Evolutionary conservation across 2,329 filamentous ascomycete genomes (phyloP), one percentile per base, ranked within the genome.

Genomic region (Sarocladium brachiariae): DNA sequence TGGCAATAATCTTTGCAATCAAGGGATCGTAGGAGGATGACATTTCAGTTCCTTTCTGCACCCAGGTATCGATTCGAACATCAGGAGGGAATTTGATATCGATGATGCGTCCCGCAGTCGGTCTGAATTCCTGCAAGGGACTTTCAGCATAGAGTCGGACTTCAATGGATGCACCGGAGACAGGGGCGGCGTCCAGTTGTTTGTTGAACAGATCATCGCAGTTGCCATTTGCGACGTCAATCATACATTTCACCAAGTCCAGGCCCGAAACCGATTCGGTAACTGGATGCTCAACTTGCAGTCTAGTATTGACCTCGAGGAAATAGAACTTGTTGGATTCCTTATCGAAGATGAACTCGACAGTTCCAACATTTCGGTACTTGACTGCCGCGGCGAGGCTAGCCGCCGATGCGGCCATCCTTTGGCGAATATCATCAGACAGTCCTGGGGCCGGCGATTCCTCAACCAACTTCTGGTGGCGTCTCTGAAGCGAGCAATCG

Each of bases 21-120:
- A 89, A 83, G 0, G 86, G 85, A 58, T 90, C 86, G 61, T 89
- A 90, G 55, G 86, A 81, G 3, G 83, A 81, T 0, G 85, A 86
- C 2, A 90, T 79, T 57, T 86, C 78, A 52, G 87, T 84, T 5
- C 86, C 86, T 25, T 77, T 70, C 19, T 81, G 74, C 55, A 90
- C 70, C 81, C 81, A 86, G 0, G 80, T 84, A 56, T 86, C 83
- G 23, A 86, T 72, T 4, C 83, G 72, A 21, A 74, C 68, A 4
- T 70, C 70, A 0, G 69, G 56, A n/a, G 76, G 71, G 72, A 80
- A 84, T 14, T 70, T 57, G 0, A 86, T 76, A 19, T 75, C 66
- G 37, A 81, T 79, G 2, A 86, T 62, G 1, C 75, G 63, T 2
- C 83, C 83, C 0, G 82, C 75, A 9, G 74, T 78, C 1, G 83